Base-by-base conservation (phyloP, 345 rosid genomes). In the Lepidium africanum region DNA sequence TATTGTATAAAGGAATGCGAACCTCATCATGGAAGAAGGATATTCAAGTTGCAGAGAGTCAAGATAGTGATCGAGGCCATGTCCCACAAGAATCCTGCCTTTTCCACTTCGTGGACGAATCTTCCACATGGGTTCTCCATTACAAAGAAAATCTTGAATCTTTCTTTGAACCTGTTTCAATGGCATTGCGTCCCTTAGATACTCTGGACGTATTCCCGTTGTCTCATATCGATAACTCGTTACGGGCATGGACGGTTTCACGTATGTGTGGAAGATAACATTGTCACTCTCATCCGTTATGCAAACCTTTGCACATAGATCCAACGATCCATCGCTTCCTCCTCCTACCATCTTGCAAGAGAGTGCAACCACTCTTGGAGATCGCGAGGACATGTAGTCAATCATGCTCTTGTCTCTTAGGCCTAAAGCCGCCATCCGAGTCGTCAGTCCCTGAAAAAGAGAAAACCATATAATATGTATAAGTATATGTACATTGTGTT, bases 261-360 rank as follows among this genome's bases (percentile, higher is more conserved):
- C 87, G 75, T 84, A 88, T 45, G 88, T 23, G 46, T 88, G 94
- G 83, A 90, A 88, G 71, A 93, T 64, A 15, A 90, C 67, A 45
- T 86, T 86, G 72, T 93, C 96, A 30, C 60, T 72, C 55, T 93
- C 94, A 56, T 93, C 97, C 17, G 85, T 80, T 45, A 93, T 60
- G 77, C 96, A 90, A 59, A 90, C 88, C 76, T 89, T 83, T 1
- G 88, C 97, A 45, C 96, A 90, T 38, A 88, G 59, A 48, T 90
- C 96, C 8, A 88, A 70, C 9, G 96, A 84, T 47, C 98, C 96
- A 55, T 88, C 98, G 58, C 87, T 90, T 70, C 96, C 94, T 54
- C 95, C 98, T 42, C 98, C 97, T 56, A 90, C 91, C 92, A 87
- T 88, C 76, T 93, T 90, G 82, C 96, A 90, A 67, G 91, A 89